These are phyloP conservation scores for Ampelomyces quisqualis DNA, from an alignment of 2,329 filamentous ascomycete genomes.

Conservation along the genomic window DNA sequence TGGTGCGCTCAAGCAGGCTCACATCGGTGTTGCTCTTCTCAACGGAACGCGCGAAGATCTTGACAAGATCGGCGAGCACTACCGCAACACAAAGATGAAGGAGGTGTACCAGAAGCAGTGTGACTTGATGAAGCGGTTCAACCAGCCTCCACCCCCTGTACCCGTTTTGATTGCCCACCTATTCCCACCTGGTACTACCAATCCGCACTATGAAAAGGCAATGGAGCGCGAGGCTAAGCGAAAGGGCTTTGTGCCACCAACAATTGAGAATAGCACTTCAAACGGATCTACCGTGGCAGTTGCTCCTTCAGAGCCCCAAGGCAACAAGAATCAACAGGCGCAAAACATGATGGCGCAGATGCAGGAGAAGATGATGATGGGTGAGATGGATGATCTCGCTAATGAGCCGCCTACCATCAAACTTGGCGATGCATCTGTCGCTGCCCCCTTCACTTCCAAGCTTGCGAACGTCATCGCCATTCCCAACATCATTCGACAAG, in stretches of 20 bases:
- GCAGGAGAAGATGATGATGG: conserved; percentile 77
- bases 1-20: conserved; percentile 94
- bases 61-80: conserved; percentile 87
- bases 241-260: conserved; percentile 66
- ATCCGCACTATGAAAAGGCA: conserved; percentile 93
- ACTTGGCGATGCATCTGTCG: conserved; percentile 93
- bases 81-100: conserved; percentile 95
- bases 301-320: conserved; percentile 61
- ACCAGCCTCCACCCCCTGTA: conserved; percentile 87
- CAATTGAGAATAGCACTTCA: conserved; percentile 39
- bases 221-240: conserved; percentile 80
- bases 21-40: conserved; percentile 92
- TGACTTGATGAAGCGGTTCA: conserved; percentile 89
- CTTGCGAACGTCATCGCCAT: conserved; percentile 95
- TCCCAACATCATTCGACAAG: conserved; percentile 97
- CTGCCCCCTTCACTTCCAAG: conserved; percentile 96
- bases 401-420: conserved; percentile 94
- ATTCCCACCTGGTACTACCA: conserved; percentile 84
- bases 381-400: conserved; percentile 70
- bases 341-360: conserved; percentile 88
- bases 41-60: conserved; percentile 94
- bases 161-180: conserved; percentile 91
- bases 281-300: conserved; percentile 51
- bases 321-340: conserved; percentile 80
- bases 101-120: conserved; percentile 97